These are phyloP conservation scores for Claviceps sp. DNA, from an alignment of 2,329 filamentous ascomycete genomes.

Conservation along the genomic window DNA sequence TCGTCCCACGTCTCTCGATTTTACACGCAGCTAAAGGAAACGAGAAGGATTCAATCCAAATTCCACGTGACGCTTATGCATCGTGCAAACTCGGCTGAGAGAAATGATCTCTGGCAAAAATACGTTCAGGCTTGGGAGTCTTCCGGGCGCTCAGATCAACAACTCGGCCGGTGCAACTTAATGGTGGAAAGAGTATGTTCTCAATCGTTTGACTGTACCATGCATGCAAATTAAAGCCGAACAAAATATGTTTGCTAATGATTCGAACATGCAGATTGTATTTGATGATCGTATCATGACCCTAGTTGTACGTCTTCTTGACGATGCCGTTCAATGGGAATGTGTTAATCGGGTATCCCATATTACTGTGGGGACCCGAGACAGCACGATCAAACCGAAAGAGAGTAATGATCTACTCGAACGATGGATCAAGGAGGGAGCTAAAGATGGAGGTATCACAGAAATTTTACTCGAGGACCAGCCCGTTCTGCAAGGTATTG, in stretches of 20 bases:
- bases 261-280: constrained; percentile 39
- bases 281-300: constrained; percentile 86
- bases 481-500: constrained; percentile 32
- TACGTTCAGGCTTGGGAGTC: constrained; percentile 49
- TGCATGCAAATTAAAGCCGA: not conserved
- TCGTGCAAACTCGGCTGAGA: constrained; percentile 45
- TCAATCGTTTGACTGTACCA: not conserved
- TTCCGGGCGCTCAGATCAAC: constrained; percentile 14
- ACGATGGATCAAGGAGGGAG: constrained; percentile 53
- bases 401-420: constrained; percentile 81
- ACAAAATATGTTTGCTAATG: not conserved
- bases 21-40: constrained; percentile 62
- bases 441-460: constrained; percentile 26
- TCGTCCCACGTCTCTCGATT: constrained; percentile 36
- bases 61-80: constrained; percentile 97
- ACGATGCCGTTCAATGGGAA: constrained; percentile 43
- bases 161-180: constrained; percentile 51
- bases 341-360: constrained; percentile 72
- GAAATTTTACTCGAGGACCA: constrained; percentile 38
- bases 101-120: constrained; percentile 61
- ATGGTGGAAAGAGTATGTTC: constrained; percentile 43
- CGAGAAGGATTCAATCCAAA: constrained; percentile 61
- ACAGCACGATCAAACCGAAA: constrained; percentile 66
- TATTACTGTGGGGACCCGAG: constrained; percentile 76
- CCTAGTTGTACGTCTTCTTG: constrained; percentile 64